These are phyloP conservation scores for Raddia distichophylla DNA, from an alignment of 176 grass and related monocot species.

Conservation along the genomic window DNA sequence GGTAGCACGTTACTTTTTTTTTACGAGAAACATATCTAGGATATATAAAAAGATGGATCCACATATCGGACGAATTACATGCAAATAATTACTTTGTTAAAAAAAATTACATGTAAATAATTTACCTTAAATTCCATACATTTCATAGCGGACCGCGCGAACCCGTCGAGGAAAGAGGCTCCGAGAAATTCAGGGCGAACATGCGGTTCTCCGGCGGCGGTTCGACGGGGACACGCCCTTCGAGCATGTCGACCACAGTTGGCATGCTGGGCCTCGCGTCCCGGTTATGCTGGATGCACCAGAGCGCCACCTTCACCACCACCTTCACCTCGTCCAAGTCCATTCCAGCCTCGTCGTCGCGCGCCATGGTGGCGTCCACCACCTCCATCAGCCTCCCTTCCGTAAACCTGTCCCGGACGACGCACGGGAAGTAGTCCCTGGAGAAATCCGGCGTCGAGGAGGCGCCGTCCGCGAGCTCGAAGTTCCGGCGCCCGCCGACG, in stretches of 20 bases:
- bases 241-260: slow-evolving; percentile 52
- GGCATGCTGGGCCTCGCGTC: slow-evolving; percentile 53
- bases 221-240: slow-evolving; percentile 44
- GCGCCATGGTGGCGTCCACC: slow-evolving; percentile 44
- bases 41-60: too few relatives aligned
- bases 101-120: too few relatives aligned
- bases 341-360: background rate
- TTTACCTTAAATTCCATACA: too few relatives aligned
- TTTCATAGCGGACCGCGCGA: too few relatives aligned
- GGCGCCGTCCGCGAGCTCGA: slow-evolving; percentile 1
- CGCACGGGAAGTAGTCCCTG: slow-evolving; percentile 34
- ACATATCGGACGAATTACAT: too few relatives aligned
- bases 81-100: too few relatives aligned
- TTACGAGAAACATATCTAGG: too few relatives aligned
- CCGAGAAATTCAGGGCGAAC: slow-evolving; percentile 34
- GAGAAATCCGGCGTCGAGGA: background rate
- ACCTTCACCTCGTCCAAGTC: slow-evolving; percentile 40
- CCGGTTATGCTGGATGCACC: slow-evolving; percentile 52
- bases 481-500: slow-evolving; percentile 49
- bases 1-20: too few relatives aligned
- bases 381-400: slow-evolving; percentile 47
- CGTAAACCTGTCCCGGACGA: slow-evolving; percentile 42
- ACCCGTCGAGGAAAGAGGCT: background rate
- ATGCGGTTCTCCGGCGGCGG: slow-evolving; percentile 53
- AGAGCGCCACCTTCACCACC: slow-evolving; percentile 53